These are phyloP conservation scores for Solanum sejunctum DNA, from an alignment of 257 asterid genomes.

Conservation along the genomic window DNA sequence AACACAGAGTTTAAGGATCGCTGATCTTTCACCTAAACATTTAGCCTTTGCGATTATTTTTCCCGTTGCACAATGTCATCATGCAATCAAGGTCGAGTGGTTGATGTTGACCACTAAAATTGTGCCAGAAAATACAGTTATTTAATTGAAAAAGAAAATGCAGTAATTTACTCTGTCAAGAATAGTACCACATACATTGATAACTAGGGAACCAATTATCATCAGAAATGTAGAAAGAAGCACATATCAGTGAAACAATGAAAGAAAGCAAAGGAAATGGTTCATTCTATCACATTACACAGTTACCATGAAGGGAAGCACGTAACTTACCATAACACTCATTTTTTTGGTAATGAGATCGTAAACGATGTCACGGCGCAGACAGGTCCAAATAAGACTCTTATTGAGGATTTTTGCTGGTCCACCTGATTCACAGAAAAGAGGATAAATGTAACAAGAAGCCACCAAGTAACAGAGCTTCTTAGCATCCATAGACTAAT, in stretches of 20 bases:
- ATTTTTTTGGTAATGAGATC: neutral
- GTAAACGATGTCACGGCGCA: neutral
- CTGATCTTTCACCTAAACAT: neutral
- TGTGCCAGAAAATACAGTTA: neutral
- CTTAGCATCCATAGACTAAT: neutral
- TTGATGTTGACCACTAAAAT: neutral
- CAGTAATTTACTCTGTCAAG: neutral
- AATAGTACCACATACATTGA: neutral
- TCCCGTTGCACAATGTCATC: neutral
- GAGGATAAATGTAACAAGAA: neutral
- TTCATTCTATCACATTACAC: neutral
- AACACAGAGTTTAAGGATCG: neutral
- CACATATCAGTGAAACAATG: neutral
- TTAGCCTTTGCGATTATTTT: neutral
- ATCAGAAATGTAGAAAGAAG: neutral
- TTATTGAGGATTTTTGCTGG: neutral
- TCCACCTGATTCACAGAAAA: neutral
- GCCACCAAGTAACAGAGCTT: neutral
- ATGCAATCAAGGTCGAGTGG: neutral
- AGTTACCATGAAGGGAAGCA: neutral
- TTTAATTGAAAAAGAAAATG: neutral
- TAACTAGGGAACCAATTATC: neutral
- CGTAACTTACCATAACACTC: slow-evolving; percentile 12
- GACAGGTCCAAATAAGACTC: neutral
- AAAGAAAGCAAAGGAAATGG: neutral